These are phyloP conservation scores for Geosmithia morbida DNA, from an alignment of 2,329 filamentous ascomycete species.

Conservation along the genomic window DNA sequence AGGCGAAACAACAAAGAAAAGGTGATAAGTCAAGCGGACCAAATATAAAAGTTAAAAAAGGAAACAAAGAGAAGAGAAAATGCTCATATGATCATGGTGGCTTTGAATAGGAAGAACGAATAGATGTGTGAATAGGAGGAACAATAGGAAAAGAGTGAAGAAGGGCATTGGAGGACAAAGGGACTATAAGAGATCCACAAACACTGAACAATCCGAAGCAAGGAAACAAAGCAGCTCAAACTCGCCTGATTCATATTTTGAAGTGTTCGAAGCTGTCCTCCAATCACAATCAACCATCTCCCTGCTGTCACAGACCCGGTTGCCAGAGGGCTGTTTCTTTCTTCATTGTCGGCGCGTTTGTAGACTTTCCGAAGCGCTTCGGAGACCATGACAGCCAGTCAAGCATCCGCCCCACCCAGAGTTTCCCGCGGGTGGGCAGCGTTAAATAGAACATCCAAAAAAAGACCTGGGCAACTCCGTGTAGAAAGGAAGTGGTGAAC, in stretches of 20 bases:
- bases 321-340: background rate
- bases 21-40: constrained; percentile 5
- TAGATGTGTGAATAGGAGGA: background rate
- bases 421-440: constrained; percentile 1
- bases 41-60: constrained; percentile 2
- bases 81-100: constrained; percentile 1
- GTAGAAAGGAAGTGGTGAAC: no score
- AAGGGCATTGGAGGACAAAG: background rate
- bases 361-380: constrained; percentile 2
- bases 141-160: background rate
- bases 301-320: background rate
- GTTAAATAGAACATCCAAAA: background rate
- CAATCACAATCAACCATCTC: background rate
- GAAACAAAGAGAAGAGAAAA: constrained; percentile 2
- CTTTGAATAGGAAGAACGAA: background rate
- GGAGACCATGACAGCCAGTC: constrained; percentile 2
- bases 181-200: background rate
- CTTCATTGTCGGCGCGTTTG: constrained; percentile 1
- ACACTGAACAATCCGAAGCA: background rate
- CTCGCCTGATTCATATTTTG: constrained; percentile 4
- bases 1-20: constrained; percentile 3
- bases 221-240: background rate
- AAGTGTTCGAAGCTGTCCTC: constrained; percentile 1
- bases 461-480: background rate
- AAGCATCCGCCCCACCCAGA: background rate